These are phyloP conservation scores for Canavalia ensiformis DNA, from an alignment of 306 rosid species.

Conservation along the genomic window DNA sequence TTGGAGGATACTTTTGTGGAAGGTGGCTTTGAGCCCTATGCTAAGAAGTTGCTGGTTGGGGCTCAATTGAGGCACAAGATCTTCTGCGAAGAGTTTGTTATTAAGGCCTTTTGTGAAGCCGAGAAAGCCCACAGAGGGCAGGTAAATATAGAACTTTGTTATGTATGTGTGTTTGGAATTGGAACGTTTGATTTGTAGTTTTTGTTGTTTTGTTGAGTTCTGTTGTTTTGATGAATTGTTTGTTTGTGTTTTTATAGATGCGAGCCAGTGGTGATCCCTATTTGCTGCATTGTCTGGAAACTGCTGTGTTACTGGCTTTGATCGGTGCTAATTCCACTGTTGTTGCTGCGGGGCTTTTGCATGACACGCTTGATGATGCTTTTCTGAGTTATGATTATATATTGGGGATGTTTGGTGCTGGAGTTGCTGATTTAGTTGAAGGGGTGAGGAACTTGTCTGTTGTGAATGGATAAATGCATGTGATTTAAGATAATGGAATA, in stretches of 20 bases:
- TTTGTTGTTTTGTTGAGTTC: conserved; percentile 31
- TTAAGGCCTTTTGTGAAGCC: conserved; percentile 92
- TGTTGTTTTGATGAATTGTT: conserved; percentile 36
- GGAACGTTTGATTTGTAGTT: conserved; percentile 1
- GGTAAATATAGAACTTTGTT: conserved; percentile 54
- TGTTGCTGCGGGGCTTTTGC: conserved; percentile 98
- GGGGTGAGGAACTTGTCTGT: conserved; percentile 73
- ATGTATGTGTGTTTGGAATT: background rate
- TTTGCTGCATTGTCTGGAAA: conserved; percentile 95
- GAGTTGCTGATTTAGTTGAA: conserved; percentile 88
- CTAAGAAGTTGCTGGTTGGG: conserved; percentile 73
- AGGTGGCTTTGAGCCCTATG: conserved; percentile 70
- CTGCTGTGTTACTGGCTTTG: conserved; percentile 88
- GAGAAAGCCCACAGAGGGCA: conserved; percentile 98
- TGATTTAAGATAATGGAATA: conserved; percentile 10
- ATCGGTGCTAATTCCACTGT: conserved; percentile 92
- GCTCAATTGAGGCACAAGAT: conserved; percentile 89
- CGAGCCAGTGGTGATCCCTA: conserved; percentile 96
- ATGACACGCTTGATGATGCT: conserved; percentile 93
- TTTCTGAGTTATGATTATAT: conserved; percentile 75
- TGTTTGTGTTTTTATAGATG: conserved; percentile 57
- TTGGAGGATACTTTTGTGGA: conserved; percentile 75
- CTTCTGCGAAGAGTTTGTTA: conserved; percentile 80
- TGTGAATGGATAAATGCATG: conserved; percentile 21
- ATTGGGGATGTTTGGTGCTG: conserved; percentile 74